Evolutionary conservation across 2,329 filamentous ascomycete genomes (phyloP).

Genomic region (Clarireedia homoeocarpa): DNA sequence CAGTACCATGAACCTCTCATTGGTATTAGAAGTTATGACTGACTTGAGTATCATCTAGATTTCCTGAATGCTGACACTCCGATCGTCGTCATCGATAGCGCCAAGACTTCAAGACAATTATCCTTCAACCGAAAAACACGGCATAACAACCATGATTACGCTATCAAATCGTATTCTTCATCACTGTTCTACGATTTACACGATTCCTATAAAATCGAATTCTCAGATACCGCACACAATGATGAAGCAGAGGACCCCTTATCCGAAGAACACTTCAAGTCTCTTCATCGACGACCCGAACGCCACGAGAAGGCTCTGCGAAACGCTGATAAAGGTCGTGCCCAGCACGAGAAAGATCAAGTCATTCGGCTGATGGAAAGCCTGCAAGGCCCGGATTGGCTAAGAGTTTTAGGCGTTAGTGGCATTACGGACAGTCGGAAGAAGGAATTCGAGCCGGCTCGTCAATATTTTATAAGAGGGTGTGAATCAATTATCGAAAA

Average conservation of each 20-base stretch:
- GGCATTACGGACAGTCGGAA: conserved; percentile 73
- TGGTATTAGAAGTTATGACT: conserved; percentile 12
- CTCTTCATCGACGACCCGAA: conserved; percentile 50
- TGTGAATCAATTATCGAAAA: conserved; percentile 78
- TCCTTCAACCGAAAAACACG: conserved; percentile 11
- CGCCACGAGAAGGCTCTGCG: conserved; percentile 54
- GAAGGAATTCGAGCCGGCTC: conserved; percentile 78
- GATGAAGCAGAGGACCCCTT: conserved; percentile 43
- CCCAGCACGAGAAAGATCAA: conserved; percentile 59
- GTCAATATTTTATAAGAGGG: conserved; percentile 76
- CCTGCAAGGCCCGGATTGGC: conserved; percentile 85
- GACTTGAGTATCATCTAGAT: conserved; percentile 42
- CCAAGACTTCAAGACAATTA: conserved; percentile 24
- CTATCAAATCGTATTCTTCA: conserved; percentile 47
- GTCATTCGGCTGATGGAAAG: conserved; percentile 66
- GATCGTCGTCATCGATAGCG: conserved; percentile 59
- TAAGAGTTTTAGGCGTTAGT: conserved; percentile 83
- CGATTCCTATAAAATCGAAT: conserved; percentile 49
- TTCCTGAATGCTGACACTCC: conserved; percentile 64
- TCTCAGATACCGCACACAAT: conserved; percentile 38
- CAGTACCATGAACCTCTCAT: conserved; percentile 31
- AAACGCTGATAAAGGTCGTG: conserved; percentile 56
- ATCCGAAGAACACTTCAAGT: conserved; percentile 46
- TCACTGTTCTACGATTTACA: conserved; percentile 47
- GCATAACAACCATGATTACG: conserved; percentile 23